Evolutionary conservation across 2,329 filamentous ascomycete species (phyloP), one percentile per base, ranked within the genome.

Genomic region (Diaporthe ilicicola): DNA sequence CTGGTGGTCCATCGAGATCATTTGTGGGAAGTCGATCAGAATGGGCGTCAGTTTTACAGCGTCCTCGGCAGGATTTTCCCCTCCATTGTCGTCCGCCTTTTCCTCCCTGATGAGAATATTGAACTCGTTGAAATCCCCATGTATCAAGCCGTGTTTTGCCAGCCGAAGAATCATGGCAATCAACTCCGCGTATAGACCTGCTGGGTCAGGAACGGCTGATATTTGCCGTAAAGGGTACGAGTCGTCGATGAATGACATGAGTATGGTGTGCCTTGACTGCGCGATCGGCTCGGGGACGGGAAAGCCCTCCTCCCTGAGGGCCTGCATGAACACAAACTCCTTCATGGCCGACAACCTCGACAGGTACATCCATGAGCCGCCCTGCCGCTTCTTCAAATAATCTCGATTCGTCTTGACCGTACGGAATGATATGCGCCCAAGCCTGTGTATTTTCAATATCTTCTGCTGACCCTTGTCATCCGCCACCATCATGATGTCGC

Each of bases 121-220:
- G 87, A 99, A 99, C 81, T 99, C 97, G 84, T 99, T 99, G 85
- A 97, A 99, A 80, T 99, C 96, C 73, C 96, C 96, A 79, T 99
- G 96, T 73, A 99, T 99, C 59, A 99, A 85, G 8, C 96, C 96
- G 75, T 95, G 91, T 73, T 90, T 90, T 7, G 96, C 95, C 50
- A 99, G 86, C 34, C 91, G 89, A 53, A 99, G 85, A 69, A 99
- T 94, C 76, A 98, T 89, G 51, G 90, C 88, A 78, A 99, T 97
- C 42, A 99, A 85, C 72, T 98, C 94, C n/a, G 91, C 91, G 79
- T 99, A 99, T 7, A 99, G 86, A n/a, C 84, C 84, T 3, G 94
- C 93, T 0, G 95, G 94, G 75, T 98, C 89, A 39, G 94, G 92
- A 2, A 99, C 92, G 32, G 88, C 88, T 13, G 94, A 89, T 72